Evolutionary conservation across 2,329 filamentous ascomycete species (phyloP), one percentile per base, ranked within the genome.

Genomic region (Clarireedia hainanense): DNA sequence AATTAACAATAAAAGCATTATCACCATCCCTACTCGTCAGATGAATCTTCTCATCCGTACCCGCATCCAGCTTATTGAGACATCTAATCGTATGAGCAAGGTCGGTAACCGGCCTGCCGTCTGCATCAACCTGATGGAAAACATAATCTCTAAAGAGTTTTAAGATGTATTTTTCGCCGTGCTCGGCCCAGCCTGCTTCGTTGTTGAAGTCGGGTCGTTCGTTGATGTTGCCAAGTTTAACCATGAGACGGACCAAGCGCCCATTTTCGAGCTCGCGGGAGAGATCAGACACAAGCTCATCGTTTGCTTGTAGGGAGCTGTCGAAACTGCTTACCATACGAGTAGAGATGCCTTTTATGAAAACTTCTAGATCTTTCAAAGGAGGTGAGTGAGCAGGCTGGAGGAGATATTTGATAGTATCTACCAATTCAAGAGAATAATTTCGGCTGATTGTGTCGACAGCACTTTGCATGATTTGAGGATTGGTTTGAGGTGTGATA

Each of bases 81-180:
- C 87, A 92, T 26, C 80, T 81, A 47, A 99, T 71, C 61, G 97
- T 89, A 73, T 97, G 91, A 3, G 88, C 92, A 57, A 96, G 76
- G 68, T 96, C 89, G 5, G 95, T 77, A 1, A 91, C 86, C 0
- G 94, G 88, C 52, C 88, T 86, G 14, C 90, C 91, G 56, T 89
- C 84, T 30, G 82, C 80, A 69, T 97, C 91, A 12, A 96, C 91
- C 67, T 95, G 91, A 70, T 99, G 94, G 73, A 97, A 99, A 42
- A 96, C 89, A 65, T 95, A 97, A 72, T 99, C 94, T 50, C 94
- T 83, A 76, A 97, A 97, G 7, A 99, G 80, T 73, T 96, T 96
- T 61, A 99, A 77, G 68, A 89, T 88, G 70, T 96, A 97, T 27
- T 91, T 83, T 65, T 96, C 90, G 26, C 92, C 92, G 48, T 88